Base-by-base conservation (phyloP, 805 yeast species). In the Ogataea henricii region DNA sequence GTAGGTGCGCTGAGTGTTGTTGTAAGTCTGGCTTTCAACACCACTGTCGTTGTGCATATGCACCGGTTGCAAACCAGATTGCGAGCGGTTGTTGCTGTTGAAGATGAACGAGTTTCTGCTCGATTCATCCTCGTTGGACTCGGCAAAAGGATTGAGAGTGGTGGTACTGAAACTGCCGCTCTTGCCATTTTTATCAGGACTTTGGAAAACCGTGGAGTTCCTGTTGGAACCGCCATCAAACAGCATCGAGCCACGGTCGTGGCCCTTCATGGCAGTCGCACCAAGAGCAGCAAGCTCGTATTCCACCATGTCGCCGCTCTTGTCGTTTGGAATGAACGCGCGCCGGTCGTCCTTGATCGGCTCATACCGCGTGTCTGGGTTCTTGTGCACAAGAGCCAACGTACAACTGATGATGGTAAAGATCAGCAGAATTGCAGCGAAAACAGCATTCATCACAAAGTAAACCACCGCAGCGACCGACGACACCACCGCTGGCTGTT, bases 271-370 rank as follows among this genome's bases (percentile, higher is more conserved):
- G 33, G 83, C 84, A 21, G 83, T 75, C 2, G 85, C 86, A 26
- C 90, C 91, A 45, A 86, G 73, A 1, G 87, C 92, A 62, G 81
- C 81, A 54, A 86, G 74, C 67, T 86, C 92, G 51, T 83, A 71
- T 51, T 76, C 83, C 23, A 70, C 76, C 41, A 66, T 64, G 55
- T 65, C 62, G 36, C 66, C 67, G 27, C 67, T 67, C n/a, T 57
- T 55, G n/a, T 39, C 57, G 40, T 54, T 77, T 53, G 91, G 91
- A 63, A 94, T 87, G 66, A 94, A 94, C n/a, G 97, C 87, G 43
- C 87, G 94, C 65, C 99, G 82, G 64, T 94, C 99, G 67, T 94
- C 99, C 59, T 86, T 87, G 86, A 92, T 87, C 52, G 97, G 98
- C 71, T 89, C 92, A 72, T 94, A 94, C 58, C 96, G 80, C 8